A percentile compares a stretch with the other conserved stretches of the same genome.
These are phyloP conservation scores for Gossypium gossypioides DNA, from an alignment of 441 rosid genomes.

Conservation along the genomic window DNA sequence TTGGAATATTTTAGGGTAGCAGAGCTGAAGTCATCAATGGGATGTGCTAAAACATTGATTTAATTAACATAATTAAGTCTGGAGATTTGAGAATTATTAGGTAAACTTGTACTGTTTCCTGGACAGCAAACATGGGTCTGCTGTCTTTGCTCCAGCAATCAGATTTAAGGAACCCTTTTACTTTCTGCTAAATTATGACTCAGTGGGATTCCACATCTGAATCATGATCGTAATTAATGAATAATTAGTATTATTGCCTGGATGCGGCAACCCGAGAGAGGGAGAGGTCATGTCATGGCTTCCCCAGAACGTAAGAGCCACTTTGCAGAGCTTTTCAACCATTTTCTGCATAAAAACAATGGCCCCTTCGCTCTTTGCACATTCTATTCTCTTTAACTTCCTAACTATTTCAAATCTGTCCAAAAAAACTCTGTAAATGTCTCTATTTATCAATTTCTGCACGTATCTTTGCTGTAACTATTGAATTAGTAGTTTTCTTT, in stretches of 20 bases:
- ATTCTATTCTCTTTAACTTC: no score
- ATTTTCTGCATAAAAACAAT: background rate
- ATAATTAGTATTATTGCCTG: background rate
- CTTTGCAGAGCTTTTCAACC: background rate
- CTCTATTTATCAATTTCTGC: background rate
- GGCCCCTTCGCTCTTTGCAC: background rate
- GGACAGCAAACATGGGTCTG: constrained; percentile 27
- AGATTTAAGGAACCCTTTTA: background rate
- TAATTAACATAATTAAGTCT: background rate
- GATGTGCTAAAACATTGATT: background rate
- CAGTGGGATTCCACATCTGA: constrained; percentile 8
- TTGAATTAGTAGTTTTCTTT: no score
- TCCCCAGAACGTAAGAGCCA: constrained; percentile 26
- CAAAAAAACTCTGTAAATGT: no score
- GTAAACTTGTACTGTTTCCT: background rate
- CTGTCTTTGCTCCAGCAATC: constrained; percentile 21
- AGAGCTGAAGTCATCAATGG: background rate
- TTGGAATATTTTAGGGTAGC: background rate
- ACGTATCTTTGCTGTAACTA: background rate
- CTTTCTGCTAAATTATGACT: constrained; percentile 17
- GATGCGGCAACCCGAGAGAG: constrained; percentile 27
- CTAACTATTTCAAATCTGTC: no score
- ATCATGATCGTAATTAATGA: background rate
- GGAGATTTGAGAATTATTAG: background rate
- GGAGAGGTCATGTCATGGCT: constrained; percentile 14